Percentiles rank a stretch among this genome's conserved stretches.
Evolutionary conservation across 345 rosid genomes (phyloP).

Genomic region (Psidium guajava): DNA sequence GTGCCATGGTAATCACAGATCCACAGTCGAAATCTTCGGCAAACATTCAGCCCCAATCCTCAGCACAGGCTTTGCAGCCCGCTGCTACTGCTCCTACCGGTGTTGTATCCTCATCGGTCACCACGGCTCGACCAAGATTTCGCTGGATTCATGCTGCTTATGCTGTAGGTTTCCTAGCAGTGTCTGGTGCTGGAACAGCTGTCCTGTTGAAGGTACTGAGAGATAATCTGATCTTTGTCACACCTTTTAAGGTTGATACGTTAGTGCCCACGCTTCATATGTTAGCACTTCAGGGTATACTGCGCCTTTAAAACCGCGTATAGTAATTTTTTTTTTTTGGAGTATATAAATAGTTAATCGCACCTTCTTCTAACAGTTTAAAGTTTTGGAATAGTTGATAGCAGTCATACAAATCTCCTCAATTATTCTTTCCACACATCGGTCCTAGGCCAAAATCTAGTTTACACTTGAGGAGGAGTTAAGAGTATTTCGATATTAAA

Average conservation of each 20-base stretch:
- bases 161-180: conserved; percentile 74
- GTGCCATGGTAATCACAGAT: conserved; percentile 20
- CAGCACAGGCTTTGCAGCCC: conserved; percentile 47
- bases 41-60: conserved; percentile 39
- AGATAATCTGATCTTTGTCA: background rate
- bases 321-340: background rate
- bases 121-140: conserved; percentile 23
- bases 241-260: background rate
- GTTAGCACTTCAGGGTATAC: background rate
- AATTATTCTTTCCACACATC: background rate
- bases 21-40: conserved; percentile 40
- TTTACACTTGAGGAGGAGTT: background rate
- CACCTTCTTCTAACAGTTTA: background rate
- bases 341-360: background rate
- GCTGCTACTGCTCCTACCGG: conserved; percentile 37
- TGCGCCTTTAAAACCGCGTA: background rate
- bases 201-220: conserved; percentile 61
- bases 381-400: background rate
- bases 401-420: background rate
- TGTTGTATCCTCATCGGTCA: conserved; percentile 21
- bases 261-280: background rate
- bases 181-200: conserved; percentile 83
- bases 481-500: background rate
- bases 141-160: conserved; percentile 81
- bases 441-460: background rate